Percentiles rank a stretch among this genome's conserved stretches.
phyloP scores from a whole-genome alignment of 148 eudicot species.

The Vaccinium myrtillus region DNA sequence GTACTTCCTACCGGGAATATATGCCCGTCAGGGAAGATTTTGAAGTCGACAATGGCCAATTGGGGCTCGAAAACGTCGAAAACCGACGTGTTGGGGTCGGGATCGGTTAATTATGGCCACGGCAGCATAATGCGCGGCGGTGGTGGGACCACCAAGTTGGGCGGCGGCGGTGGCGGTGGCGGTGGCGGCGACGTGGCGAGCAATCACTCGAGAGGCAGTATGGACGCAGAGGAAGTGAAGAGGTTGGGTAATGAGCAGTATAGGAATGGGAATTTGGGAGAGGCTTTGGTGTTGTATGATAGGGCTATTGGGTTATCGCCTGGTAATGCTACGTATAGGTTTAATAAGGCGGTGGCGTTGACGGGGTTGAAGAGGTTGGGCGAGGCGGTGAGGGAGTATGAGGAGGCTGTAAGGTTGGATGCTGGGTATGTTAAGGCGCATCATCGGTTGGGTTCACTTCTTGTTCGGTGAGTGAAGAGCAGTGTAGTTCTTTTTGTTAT shows the following conservation, averaged over 20 bases:
- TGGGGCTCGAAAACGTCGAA: constrained; percentile 35
- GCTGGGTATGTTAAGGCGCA: constrained; percentile 66
- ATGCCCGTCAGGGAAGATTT: constrained; percentile 61
- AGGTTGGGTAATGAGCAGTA: constrained; percentile 71
- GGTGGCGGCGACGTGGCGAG: constrained; percentile 21
- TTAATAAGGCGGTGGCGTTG: constrained; percentile 75
- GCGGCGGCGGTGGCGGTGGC: constrained; percentile 16
- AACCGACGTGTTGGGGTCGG: constrained; percentile 59
- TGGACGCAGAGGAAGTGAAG: constrained; percentile 80
- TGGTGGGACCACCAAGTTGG: constrained; percentile 11
- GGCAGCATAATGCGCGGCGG: constrained; percentile 74
- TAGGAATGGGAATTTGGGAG: constrained; percentile 45
- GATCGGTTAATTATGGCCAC: constrained; percentile 64
- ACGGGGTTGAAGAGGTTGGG: constrained; percentile 47
- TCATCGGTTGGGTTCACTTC: constrained; percentile 69
- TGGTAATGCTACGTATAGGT: constrained; percentile 62
- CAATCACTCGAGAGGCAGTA: neutral
- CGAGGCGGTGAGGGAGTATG: constrained; percentile 78
- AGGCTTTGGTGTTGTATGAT: constrained; percentile 74
- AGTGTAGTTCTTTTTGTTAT: constrained; percentile 7
- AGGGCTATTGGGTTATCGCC: constrained; percentile 58
- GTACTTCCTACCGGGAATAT: constrained; percentile 71
- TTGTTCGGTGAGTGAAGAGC: constrained; percentile 54
- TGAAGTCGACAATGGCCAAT: constrained; percentile 50
- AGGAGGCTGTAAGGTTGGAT: constrained; percentile 76